phyloP scores from a whole-genome alignment of 495 filamentous ascomycete species.

The Neurospora intermedia region DNA sequence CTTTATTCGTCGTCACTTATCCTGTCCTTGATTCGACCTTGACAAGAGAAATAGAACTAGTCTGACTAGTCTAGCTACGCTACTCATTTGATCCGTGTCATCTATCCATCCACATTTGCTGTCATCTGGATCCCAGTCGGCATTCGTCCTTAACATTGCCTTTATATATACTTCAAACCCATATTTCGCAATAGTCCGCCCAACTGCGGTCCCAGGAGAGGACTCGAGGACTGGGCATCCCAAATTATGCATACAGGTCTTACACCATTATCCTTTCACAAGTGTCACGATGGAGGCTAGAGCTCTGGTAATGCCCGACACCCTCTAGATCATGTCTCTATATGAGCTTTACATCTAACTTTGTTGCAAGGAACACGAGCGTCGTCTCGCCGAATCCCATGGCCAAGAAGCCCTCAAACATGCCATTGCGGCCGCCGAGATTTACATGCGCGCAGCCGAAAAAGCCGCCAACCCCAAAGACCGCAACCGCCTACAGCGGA shows the following conservation, averaged over 20 bases:
- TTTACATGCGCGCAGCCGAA: constrained; percentile 63
- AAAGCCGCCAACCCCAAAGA: constrained; percentile 42
- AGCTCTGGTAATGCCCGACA: constrained; percentile 6
- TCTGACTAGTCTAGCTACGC: background rate
- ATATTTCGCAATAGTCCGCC: background rate
- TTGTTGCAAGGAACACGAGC: constrained; percentile 50
- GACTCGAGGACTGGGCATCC: background rate
- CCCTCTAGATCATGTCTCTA: background rate
- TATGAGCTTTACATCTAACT: constrained; percentile 17
- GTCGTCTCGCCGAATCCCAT: constrained; percentile 38
- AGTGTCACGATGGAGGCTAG: constrained; percentile 18
- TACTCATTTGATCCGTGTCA: background rate
- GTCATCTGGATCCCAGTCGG: background rate
- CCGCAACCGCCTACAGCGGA: constrained; percentile 46
- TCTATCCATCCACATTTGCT: background rate
- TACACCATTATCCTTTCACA: background rate
- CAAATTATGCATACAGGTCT: constrained; percentile 3
- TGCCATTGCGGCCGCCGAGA: constrained; percentile 63
- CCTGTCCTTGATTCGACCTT: background rate
- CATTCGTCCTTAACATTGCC: background rate
- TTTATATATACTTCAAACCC: background rate
- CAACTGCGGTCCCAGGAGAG: background rate
- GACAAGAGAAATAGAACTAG: background rate
- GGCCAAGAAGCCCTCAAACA: constrained; percentile 60
- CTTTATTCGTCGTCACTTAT: background rate